Conservation (phyloP, 371 early-diverging fungal species). For the Mortierella sp. region DNA sequence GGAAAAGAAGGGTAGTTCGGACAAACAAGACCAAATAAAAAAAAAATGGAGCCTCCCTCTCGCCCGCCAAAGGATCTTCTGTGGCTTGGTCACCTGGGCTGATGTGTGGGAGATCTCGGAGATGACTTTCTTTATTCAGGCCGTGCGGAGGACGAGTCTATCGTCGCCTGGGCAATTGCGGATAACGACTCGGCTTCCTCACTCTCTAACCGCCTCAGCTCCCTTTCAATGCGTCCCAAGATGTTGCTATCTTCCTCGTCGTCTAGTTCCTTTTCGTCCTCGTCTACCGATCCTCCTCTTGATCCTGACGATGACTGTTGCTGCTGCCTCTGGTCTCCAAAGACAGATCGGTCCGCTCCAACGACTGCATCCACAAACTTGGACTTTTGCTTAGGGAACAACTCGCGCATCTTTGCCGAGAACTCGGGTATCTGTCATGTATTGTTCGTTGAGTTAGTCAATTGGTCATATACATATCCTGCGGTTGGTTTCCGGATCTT, state of each 20-base stretch:
- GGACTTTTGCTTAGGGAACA: slow-evolving; percentile 54
- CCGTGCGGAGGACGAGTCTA: not conserved
- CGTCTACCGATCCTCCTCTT: not conserved
- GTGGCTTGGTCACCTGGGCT: slow-evolving; percentile 6
- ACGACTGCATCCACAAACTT: slow-evolving; percentile 55
- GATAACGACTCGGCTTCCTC: slow-evolving; percentile 22
- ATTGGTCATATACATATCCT: not conserved
- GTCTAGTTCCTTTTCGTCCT: slow-evolving; percentile 42
- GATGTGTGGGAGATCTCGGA: not conserved
- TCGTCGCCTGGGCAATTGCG: not conserved
- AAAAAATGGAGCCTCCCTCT: not conserved
- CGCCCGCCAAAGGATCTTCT: not conserved
- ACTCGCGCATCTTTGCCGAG: slow-evolving; percentile 55
- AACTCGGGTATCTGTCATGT: slow-evolving; percentile 52
- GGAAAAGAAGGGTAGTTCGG: not conserved
- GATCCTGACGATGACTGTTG: not conserved
- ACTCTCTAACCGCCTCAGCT: slow-evolving; percentile 32
- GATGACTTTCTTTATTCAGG: not conserved
- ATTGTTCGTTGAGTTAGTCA: not conserved
- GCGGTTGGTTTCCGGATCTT: not conserved
- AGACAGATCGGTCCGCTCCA: slow-evolving; percentile 43
- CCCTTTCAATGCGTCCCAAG: slow-evolving; percentile 42
- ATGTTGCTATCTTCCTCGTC: slow-evolving; percentile 48
- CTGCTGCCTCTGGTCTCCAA: slow-evolving; percentile 18
- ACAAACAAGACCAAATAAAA: not conserved